Conservation (phyloP, 2,329 filamentous ascomycete genomes). For the Didymella arachidicola region DNA sequence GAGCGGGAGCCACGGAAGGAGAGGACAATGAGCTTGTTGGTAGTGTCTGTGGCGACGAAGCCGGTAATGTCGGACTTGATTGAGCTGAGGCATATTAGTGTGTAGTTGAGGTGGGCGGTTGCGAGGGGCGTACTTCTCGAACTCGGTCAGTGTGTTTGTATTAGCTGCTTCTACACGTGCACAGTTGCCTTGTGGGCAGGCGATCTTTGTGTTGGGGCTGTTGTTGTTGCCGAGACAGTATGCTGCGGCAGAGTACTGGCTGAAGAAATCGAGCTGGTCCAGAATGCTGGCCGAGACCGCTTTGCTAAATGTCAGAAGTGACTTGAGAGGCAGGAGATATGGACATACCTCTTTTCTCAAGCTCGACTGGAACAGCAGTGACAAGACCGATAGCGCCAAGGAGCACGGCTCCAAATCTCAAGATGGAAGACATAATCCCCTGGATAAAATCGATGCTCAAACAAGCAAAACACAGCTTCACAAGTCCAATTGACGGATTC, state of each 20-base stretch:
- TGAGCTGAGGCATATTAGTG: constrained; percentile 30
- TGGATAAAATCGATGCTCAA: constrained; percentile 3
- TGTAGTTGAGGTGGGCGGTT: background rate
- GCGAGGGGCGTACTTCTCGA: constrained; percentile 54
- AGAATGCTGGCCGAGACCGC: constrained; percentile 53
- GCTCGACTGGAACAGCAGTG: constrained; percentile 38
- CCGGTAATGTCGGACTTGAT: constrained; percentile 55
- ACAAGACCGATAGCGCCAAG: constrained; percentile 33
- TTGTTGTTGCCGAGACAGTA: constrained; percentile 62
- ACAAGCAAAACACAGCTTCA: constrained; percentile 3
- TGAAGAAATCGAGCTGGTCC: constrained; percentile 56
- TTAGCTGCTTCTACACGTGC: constrained; percentile 57
- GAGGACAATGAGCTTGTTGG: constrained; percentile 64
- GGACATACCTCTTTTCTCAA: constrained; percentile 40
- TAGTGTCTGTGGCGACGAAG: constrained; percentile 57
- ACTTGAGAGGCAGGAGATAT: background rate
- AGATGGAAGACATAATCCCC: constrained; percentile 25
- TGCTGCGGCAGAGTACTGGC: constrained; percentile 62
- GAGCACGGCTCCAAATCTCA: constrained; percentile 30
- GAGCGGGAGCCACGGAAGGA: constrained; percentile 67
- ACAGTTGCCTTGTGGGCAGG: constrained; percentile 58
- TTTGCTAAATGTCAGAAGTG: constrained; percentile 19
- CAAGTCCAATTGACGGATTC: constrained; percentile 2
- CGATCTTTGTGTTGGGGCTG: constrained; percentile 53
- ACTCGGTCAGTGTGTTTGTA: constrained; percentile 58